Percentiles rank a stretch among this genome's conserved stretches.
These are phyloP conservation scores for Dryadomyces sulphureus DNA, from an alignment of 2,329 filamentous ascomycete genomes.

Conservation along the genomic window DNA sequence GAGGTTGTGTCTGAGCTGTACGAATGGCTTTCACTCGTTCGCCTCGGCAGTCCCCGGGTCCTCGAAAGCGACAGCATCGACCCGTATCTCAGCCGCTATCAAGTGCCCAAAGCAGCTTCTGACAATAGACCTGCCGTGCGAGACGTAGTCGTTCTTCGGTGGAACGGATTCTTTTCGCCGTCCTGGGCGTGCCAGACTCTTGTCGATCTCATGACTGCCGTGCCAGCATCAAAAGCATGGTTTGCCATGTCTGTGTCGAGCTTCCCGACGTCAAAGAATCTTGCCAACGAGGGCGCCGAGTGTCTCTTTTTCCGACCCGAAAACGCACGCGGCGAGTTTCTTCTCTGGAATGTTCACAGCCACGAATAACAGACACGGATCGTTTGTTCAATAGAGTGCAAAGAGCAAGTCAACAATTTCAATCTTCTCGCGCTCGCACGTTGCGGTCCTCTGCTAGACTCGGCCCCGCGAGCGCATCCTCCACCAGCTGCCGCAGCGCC, in stretches of 20 bases:
- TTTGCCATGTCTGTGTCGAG: constrained; percentile 38
- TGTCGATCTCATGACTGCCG: constrained; percentile 26
- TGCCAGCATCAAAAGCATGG: constrained; percentile 34
- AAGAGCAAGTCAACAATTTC: constrained; percentile 14
- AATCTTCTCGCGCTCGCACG: constrained; percentile 47
- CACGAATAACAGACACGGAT: constrained; percentile 19
- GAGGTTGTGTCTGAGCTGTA: constrained; percentile 50
- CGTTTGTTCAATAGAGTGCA: background rate
- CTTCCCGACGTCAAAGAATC: constrained; percentile 30
- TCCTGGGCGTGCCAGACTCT: constrained; percentile 35
- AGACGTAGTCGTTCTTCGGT: constrained; percentile 35
- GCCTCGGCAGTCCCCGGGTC: constrained; percentile 51
- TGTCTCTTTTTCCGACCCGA: constrained; percentile 38
- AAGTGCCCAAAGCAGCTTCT: constrained; percentile 27
- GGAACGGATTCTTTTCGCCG: constrained; percentile 42
- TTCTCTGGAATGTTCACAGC: constrained; percentile 44
- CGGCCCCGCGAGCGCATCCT: constrained; percentile 61
- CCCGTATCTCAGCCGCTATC: constrained; percentile 54
- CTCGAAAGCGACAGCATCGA: constrained; percentile 43
- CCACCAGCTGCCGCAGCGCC: constrained; percentile 62
- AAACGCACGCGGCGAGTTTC: constrained; percentile 33
- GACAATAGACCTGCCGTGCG: background rate
- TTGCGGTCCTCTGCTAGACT: constrained; percentile 48
- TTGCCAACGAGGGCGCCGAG: constrained; percentile 30
- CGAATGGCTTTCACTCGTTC: constrained; percentile 61